phyloP scores from a whole-genome alignment of 1,284 basidiomycete genomes.

The Heterobasidion parviporum region DNA sequence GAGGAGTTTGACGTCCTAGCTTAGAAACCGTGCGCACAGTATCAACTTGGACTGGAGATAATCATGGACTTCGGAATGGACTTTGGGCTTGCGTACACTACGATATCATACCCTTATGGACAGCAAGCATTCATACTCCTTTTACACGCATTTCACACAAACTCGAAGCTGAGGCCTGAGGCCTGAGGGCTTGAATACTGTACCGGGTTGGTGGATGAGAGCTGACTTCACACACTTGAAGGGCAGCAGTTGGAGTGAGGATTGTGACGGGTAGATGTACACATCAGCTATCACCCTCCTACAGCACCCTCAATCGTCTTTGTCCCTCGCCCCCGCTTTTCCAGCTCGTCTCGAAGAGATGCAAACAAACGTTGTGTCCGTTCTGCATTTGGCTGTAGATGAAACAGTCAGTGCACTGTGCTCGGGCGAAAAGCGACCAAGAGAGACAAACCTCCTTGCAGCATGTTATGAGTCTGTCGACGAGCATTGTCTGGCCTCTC shows the following conservation, averaged over 20 bases:
- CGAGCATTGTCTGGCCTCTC: conserved; percentile 64
- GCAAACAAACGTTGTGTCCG: conserved; percentile 70
- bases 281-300: conserved; percentile 12
- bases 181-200: too few species aligned
- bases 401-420: not conserved
- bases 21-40: not conserved
- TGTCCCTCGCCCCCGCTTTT: conserved; percentile 42
- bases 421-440: not conserved
- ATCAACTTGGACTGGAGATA: not conserved
- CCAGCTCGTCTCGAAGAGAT: conserved; percentile 71
- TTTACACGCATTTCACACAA: not conserved
- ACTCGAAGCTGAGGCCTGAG: not conserved
- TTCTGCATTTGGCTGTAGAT: conserved; percentile 63
- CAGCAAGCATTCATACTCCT: not conserved
- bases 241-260: not conserved
- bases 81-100: not conserved
- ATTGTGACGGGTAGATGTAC: not conserved
- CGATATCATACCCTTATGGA: not conserved
- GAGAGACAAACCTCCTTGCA: conserved; percentile 65
- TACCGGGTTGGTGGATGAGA: too few species aligned
- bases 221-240: too few species aligned
- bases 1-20: conserved; percentile 43
- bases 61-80: not conserved
- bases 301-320: conserved; percentile 35
- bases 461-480: conserved; percentile 72